These are phyloP conservation scores for Cystobasidium ongulense DNA, from an alignment of 768 basidiomycete genomes.

Conservation along the genomic window DNA sequence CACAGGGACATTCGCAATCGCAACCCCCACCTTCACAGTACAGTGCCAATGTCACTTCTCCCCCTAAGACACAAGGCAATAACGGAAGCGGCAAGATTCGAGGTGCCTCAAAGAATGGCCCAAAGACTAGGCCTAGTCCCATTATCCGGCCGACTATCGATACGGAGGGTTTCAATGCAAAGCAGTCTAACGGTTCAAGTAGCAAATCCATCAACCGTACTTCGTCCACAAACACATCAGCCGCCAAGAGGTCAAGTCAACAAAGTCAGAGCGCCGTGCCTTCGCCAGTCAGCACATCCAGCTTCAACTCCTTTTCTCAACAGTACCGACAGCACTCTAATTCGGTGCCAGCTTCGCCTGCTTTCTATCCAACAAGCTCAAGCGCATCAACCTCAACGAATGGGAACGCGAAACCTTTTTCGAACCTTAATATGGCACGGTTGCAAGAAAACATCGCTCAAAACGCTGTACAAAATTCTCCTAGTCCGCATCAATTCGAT, in stretches of 20 bases:
- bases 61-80: background rate
- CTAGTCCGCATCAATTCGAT: conserved; percentile 21
- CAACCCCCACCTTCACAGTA: background rate
- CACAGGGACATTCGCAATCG: conserved; percentile 24
- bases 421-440: background rate
- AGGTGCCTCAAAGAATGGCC: conserved; percentile 27
- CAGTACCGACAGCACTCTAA: background rate
- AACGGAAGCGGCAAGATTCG: conserved; percentile 11
- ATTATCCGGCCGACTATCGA: conserved; percentile 27
- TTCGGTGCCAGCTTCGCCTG: conserved; percentile 4
- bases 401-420: background rate
- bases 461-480: background rate
- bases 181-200: background rate
- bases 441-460: conserved; percentile 5
- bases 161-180: background rate
- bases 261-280: background rate
- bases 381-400: background rate
- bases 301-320: background rate
- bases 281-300: background rate
- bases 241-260: background rate
- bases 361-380: background rate
- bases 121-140: conserved; percentile 32
- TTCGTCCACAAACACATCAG: background rate
- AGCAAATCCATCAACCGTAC: background rate
- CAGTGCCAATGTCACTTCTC: background rate